A percentile compares a stretch with the other conserved stretches of the same genome.
phyloP scores from a whole-genome alignment of 2,329 filamentous ascomycete species.

The Tympanopsis confertula region DNA sequence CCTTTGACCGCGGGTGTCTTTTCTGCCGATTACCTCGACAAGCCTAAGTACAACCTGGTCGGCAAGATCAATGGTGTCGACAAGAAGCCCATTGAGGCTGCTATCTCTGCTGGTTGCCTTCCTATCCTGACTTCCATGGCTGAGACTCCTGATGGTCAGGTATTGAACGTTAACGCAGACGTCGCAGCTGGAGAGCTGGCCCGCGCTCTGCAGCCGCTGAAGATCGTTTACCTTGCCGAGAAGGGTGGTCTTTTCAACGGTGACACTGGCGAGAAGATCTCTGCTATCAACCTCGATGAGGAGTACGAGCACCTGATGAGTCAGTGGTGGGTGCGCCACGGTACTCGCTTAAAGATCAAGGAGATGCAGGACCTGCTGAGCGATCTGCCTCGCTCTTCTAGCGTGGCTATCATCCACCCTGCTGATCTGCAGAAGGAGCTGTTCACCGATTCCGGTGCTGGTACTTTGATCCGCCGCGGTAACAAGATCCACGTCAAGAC shows the following conservation, averaged over 20 bases:
- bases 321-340: constrained; percentile 89
- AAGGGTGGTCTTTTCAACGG: constrained; percentile 94
- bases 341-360: constrained; percentile 90
- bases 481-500: constrained; percentile 74
- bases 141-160: constrained; percentile 79
- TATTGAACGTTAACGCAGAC: constrained; percentile 96
- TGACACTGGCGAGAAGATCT: constrained; percentile 88
- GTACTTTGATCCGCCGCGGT: constrained; percentile 81
- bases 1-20: constrained; percentile 86
- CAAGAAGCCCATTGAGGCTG: constrained; percentile 78
- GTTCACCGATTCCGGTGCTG: constrained; percentile 90
- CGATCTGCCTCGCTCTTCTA: constrained; percentile 79
- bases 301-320: constrained; percentile 89
- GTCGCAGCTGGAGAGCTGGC: constrained; percentile 90
- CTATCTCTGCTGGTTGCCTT: constrained; percentile 80
- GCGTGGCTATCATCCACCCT: constrained; percentile 94
- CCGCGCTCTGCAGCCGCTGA: constrained; percentile 76
- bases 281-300: constrained; percentile 91
- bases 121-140: constrained; percentile 95
- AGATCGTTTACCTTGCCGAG: constrained; percentile 97
- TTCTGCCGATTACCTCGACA: constrained; percentile 86
- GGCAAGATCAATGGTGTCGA: constrained; percentile 92
- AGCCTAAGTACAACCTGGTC: constrained; percentile 90
- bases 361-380: constrained; percentile 92
- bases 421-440: constrained; percentile 92